phyloP scores from a whole-genome alignment of 1,139 yeast species.

The Yamadazyma mexicana region DNA sequence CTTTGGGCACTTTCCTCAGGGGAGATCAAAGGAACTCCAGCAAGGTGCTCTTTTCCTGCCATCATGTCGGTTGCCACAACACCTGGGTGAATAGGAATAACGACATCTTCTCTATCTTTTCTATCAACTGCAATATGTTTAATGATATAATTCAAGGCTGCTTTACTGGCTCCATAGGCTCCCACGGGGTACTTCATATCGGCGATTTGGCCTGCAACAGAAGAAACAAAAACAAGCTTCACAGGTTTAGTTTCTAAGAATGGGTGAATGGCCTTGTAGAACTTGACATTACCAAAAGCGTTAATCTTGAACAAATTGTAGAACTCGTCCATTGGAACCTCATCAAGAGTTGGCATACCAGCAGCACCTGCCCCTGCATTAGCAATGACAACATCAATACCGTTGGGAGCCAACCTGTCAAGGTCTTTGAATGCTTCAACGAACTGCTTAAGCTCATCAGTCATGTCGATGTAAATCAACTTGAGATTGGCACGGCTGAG shows the following conservation, averaged over 20 bases:
- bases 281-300: constrained; percentile 29
- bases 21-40: no score
- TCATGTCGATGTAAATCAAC: constrained; percentile 4
- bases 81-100: constrained; percentile 48
- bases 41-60: neutral
- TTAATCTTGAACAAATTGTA: constrained; percentile 24
- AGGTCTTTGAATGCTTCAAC: constrained; percentile 5
- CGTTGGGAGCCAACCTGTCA: constrained; percentile 4
- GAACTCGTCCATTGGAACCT: constrained; percentile 12
- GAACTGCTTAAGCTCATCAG: neutral
- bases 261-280: constrained; percentile 26
- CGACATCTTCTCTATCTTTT: constrained; percentile 33
- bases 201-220: constrained; percentile 22
- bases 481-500: constrained; percentile 6
- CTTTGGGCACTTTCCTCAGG: neutral
- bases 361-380: constrained; percentile 5
- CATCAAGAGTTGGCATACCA: neutral
- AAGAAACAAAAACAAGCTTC: constrained; percentile 26
- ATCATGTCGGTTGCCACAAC: constrained; percentile 8
- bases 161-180: constrained; percentile 5
- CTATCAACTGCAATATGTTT: constrained; percentile 6
- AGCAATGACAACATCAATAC: constrained; percentile 7
- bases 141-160: constrained; percentile 4
- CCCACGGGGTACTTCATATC: constrained; percentile 3
- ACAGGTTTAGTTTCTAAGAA: constrained; percentile 15